These are phyloP conservation scores for Sugiyamaella grinbergsii DNA, from an alignment of 1,139 yeast genomes.

Conservation along the genomic window DNA sequence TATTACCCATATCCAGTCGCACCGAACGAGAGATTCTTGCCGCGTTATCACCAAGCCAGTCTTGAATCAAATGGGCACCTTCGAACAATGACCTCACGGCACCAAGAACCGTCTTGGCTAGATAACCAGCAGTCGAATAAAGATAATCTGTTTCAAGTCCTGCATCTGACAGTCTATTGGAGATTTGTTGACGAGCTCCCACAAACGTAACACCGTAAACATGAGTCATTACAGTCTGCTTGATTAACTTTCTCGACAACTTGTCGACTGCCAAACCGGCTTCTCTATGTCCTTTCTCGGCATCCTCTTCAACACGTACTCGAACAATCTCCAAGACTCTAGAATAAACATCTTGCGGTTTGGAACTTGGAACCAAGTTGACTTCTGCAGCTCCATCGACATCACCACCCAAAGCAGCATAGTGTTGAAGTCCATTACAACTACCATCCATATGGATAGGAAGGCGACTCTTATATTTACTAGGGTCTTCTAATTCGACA, in stretches of 20 bases:
- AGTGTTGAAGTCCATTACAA: constrained; percentile 95
- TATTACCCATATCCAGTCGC: constrained; percentile 54
- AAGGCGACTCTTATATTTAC: constrained; percentile 70
- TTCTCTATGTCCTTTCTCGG: constrained; percentile 53
- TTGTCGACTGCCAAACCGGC: constrained; percentile 61
- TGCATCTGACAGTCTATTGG: constrained; percentile 46
- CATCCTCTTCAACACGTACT: constrained; percentile 59
- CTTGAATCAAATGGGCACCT: constrained; percentile 94
- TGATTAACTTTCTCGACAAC: constrained; percentile 83
- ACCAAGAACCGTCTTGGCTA: constrained; percentile 76
- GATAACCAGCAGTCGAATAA: constrained; percentile 57
- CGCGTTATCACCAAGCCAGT: constrained; percentile 92
- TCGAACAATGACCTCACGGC: constrained; percentile 84
- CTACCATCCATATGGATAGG: constrained; percentile 99
- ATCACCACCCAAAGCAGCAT: constrained; percentile 98
- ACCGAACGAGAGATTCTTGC: constrained; percentile 77
- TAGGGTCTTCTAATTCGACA: constrained; percentile 67
- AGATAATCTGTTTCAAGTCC: constrained; percentile 43
- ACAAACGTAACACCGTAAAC: constrained; percentile 96
- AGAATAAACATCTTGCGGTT: constrained; percentile 89
- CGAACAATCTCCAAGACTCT: constrained; percentile 77
- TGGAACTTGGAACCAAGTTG: constrained; percentile 75
- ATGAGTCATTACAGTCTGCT: constrained; percentile 97
- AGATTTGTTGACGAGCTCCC: constrained; percentile 89
- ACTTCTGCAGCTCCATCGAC: constrained; percentile 92